phyloP scores from a whole-genome alignment of 2,329 filamentous ascomycete genomes.

The Orbilia javanica region DNA sequence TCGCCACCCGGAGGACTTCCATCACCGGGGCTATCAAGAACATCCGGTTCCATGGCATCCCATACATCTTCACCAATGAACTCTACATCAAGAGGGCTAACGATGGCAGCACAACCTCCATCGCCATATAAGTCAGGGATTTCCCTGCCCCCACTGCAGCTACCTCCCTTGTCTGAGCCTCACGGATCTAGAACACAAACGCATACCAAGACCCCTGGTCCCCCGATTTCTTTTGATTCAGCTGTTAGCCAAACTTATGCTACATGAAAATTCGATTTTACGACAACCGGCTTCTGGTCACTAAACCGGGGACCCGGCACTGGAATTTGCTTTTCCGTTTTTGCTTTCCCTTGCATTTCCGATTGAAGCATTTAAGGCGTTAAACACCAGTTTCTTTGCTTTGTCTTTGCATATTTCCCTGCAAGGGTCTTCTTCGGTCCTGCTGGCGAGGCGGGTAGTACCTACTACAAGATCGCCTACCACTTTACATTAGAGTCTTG shows the following conservation, averaged over 20 bases:
- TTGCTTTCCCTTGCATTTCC: conserved; percentile 29
- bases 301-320: conserved; percentile 14
- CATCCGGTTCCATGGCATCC: conserved; percentile 51
- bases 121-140: conserved; percentile 54
- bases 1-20: conserved; percentile 54
- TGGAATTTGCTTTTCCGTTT: conserved; percentile 21
- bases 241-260: conserved; percentile 51
- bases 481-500: conserved; percentile 40
- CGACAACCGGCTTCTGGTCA: conserved; percentile 12
- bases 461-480: conserved; percentile 27
- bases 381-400: conserved; percentile 40
- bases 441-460: conserved; percentile 3
- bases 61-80: conserved; percentile 57
- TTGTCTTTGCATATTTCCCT: conserved; percentile 35
- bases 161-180: conserved; percentile 46
- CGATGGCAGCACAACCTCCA: conserved; percentile 52
- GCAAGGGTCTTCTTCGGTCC: conserved; percentile 36
- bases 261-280: conserved; percentile 30
- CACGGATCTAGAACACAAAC: conserved; percentile 47
- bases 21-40: conserved; percentile 52
- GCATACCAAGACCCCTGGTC: conserved; percentile 45
- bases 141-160: conserved; percentile 44
- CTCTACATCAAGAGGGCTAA: conserved; percentile 47
- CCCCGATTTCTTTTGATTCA: conserved; percentile 53
- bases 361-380: conserved; percentile 53